Evolutionary conservation across 2,329 filamentous ascomycete genomes (phyloP).

Genomic region (Bipolaris cookei): DNA sequence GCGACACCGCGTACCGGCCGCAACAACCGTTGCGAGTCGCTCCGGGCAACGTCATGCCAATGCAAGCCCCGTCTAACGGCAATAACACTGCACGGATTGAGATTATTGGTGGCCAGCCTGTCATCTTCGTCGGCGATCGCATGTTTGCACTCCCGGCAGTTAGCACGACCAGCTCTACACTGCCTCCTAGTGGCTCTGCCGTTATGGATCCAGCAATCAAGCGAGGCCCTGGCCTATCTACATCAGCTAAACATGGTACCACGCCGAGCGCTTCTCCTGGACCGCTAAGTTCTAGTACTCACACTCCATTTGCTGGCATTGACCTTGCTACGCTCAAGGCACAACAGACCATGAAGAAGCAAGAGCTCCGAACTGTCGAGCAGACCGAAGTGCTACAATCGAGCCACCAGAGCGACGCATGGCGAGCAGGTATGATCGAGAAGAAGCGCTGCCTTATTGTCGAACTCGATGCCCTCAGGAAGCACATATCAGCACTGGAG

Average conservation of each 20-base stretch:
- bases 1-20: slow-evolving; percentile 39
- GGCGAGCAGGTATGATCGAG: slow-evolving; percentile 44
- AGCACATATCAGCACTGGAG: slow-evolving; percentile 42
- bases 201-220: slow-evolving; percentile 25
- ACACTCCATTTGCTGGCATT: slow-evolving; percentile 31
- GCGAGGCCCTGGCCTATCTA: slow-evolving; percentile 15
- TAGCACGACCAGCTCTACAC: slow-evolving; percentile 20
- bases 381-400: slow-evolving; percentile 47
- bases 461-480: slow-evolving; percentile 46
- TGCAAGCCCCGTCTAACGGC: slow-evolving; percentile 29
- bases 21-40: slow-evolving; percentile 30
- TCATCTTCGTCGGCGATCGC: slow-evolving; percentile 41
- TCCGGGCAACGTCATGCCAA: slow-evolving; percentile 32
- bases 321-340: slow-evolving; percentile 36
- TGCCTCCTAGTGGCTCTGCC: slow-evolving; percentile 16
- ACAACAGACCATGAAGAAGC: slow-evolving; percentile 40
- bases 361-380: slow-evolving; percentile 45
- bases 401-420: slow-evolving; percentile 39
- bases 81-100: slow-evolving; percentile 37
- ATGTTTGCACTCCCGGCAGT: slow-evolving; percentile 43
- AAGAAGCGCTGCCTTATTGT: slow-evolving; percentile 46
- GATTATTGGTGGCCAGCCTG: slow-evolving; percentile 40
- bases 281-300: slow-evolving; percentile 26
- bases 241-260: slow-evolving; percentile 18
- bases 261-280: slow-evolving; percentile 18